A percentile compares a stretch with the other conserved stretches of the same genome.
Evolutionary conservation across 225 moss, liverwort and hornwort species (phyloP).

Genomic region (Neckera pumila): DNA sequence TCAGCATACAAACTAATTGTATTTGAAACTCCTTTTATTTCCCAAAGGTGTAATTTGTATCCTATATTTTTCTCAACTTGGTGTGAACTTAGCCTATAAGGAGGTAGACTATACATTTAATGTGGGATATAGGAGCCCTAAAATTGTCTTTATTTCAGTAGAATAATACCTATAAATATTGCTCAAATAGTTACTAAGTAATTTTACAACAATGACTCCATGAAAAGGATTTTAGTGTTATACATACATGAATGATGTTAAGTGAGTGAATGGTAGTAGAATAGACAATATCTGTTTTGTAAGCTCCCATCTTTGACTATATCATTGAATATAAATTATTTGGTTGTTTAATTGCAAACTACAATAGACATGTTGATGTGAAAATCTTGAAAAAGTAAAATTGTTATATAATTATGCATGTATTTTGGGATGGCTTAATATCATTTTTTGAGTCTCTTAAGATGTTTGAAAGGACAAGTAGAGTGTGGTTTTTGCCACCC

Average conservation of each 20-base stretch:
- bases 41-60: background rate
- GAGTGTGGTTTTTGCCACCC: too few relatives aligned
- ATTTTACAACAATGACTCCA: background rate
- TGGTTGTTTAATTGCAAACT: background rate
- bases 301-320: background rate
- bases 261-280: background rate
- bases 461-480: background rate
- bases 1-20: background rate
- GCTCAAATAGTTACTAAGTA: background rate
- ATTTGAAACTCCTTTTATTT: background rate
- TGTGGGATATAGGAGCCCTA: too few relatives aligned
- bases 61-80: background rate
- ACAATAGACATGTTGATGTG: background rate
- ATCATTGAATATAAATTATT: background rate
- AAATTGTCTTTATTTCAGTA: background rate
- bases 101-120: background rate
- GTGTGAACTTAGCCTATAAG: background rate
- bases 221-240: rapidly evolving
- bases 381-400: too few relatives aligned
- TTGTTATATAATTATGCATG: background rate
- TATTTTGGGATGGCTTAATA: background rate
- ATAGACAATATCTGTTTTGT: background rate
- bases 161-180: background rate
- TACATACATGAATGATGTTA: background rate
- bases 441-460: rapidly evolving